These are phyloP conservation scores for Fusarium sp. DNA, from an alignment of 2,329 filamentous ascomycete species.

Conservation along the genomic window DNA sequence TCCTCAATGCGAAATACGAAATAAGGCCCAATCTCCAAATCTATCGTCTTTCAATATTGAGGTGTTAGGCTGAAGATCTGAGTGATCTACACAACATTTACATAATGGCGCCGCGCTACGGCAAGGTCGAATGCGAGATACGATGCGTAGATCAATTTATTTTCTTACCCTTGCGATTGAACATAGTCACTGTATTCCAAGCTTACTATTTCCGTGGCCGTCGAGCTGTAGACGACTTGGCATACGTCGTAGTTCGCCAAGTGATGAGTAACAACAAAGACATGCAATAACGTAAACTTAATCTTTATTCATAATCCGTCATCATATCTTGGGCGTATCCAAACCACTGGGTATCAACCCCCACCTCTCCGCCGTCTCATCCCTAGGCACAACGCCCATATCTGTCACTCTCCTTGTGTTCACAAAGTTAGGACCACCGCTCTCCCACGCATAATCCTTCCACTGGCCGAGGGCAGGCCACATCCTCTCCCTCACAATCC, in stretches of 20 bases:
- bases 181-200: no score
- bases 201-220: neutral
- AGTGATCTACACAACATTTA: conserved; percentile 31
- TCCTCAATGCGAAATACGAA: conserved; percentile 28
- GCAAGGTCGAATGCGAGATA: conserved; percentile 35
- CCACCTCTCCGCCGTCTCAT: conserved; percentile 48
- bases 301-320: conserved; percentile 1
- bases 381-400: conserved; percentile 52
- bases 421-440: conserved; percentile 65
- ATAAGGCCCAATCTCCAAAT: neutral
- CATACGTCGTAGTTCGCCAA: no score
- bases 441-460: conserved; percentile 76
- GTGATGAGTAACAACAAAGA: neutral
- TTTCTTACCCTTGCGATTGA: conserved; percentile 1
- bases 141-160: conserved; percentile 24
- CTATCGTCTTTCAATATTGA: neutral
- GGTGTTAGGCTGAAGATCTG: neutral
- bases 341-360: conserved; percentile 45
- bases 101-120: conserved; percentile 23
- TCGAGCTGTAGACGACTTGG: neutral
- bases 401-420: conserved; percentile 52
- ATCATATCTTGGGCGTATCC: conserved; percentile 51
- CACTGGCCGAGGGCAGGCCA: conserved; percentile 72
- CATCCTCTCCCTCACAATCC: conserved; percentile 60
- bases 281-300: neutral